phyloP scores from a whole-genome alignment of 352 stramenopile genomes.

The Globisporangium camurandrum region DNA sequence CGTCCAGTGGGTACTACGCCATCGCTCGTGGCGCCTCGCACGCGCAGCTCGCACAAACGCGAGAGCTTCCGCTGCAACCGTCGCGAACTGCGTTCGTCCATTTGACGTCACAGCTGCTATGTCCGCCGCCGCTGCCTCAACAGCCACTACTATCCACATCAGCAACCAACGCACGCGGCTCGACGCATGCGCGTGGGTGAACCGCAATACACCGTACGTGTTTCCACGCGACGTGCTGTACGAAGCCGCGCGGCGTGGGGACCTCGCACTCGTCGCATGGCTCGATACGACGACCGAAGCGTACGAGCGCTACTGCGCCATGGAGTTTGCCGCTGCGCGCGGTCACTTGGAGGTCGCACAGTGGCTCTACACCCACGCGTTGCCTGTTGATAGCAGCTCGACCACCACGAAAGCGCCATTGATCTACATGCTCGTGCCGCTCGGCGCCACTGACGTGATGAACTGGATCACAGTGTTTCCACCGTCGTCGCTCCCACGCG shows the following conservation, averaged over 20 bases:
- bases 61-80: no score
- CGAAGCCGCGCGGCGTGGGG: conserved; percentile 25
- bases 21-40: conserved; percentile 9
- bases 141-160: no score
- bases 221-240: conserved; percentile 33
- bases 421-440: conserved; percentile 26
- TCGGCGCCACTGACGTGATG: conserved; percentile 19
- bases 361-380: conserved; percentile 24
- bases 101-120: no score
- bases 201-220: conserved; percentile 22
- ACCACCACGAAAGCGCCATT: conserved; percentile 1
- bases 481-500: no score
- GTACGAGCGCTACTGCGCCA: conserved; percentile 30
- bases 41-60: not conserved
- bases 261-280: conserved; percentile 29
- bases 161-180: not conserved
- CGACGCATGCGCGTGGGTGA: conserved; percentile 19
- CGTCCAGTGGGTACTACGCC: conserved; percentile 26
- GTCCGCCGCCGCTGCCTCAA: no score
- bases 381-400: no score
- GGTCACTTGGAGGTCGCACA: conserved; percentile 26
- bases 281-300: conserved; percentile 19
- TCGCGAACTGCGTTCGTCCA: conserved; percentile 6
- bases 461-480: conserved; percentile 33
- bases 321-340: conserved; percentile 28